A percentile compares a stretch with the other conserved stretches of the same genome.
phyloP scores from a whole-genome alignment of 441 rosid species.

The Hura crepitans region DNA sequence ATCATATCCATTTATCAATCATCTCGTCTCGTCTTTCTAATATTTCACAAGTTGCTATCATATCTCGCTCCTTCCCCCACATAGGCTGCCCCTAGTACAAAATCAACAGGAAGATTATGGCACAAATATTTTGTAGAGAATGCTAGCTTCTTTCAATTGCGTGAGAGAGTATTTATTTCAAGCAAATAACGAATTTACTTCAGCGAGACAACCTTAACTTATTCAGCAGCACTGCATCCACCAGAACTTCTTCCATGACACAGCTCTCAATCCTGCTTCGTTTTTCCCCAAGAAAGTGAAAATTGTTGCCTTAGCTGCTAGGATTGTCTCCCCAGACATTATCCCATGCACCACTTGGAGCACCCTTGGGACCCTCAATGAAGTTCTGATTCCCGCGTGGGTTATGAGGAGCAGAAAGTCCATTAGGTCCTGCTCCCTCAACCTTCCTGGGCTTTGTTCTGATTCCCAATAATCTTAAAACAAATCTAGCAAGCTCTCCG shows the following conservation, averaged over 20 bases:
- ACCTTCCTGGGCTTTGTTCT: constrained; percentile 60
- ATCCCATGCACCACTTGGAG: constrained; percentile 73
- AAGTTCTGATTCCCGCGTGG: constrained; percentile 55
- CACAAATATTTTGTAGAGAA: constrained; percentile 2
- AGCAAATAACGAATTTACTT: background rate
- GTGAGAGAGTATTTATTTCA: constrained; percentile 12
- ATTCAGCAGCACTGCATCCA: constrained; percentile 7
- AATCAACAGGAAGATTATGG: background rate
- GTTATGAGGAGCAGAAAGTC: constrained; percentile 53
- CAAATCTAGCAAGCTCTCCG: constrained; percentile 95
- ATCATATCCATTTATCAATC: background rate
- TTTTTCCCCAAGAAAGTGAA: background rate
- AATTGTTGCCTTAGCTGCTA: constrained; percentile 28
- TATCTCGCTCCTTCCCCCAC: background rate
- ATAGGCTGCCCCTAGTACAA: background rate
- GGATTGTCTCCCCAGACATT: constrained; percentile 63
- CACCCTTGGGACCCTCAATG: constrained; percentile 78
- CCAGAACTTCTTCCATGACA: background rate
- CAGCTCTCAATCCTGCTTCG: constrained; percentile 12
- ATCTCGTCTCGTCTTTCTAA: background rate
- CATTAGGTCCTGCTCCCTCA: constrained; percentile 60
- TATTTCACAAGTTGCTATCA: too few relatives aligned
- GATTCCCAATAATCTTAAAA: constrained; percentile 72
- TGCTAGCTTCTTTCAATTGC: constrained; percentile 3
- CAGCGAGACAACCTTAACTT: background rate